Percentiles rank a stretch among this genome's conserved stretches.
Conservation (phyloP, 208 protist species). For the Naegleria fowleri region DNA sequence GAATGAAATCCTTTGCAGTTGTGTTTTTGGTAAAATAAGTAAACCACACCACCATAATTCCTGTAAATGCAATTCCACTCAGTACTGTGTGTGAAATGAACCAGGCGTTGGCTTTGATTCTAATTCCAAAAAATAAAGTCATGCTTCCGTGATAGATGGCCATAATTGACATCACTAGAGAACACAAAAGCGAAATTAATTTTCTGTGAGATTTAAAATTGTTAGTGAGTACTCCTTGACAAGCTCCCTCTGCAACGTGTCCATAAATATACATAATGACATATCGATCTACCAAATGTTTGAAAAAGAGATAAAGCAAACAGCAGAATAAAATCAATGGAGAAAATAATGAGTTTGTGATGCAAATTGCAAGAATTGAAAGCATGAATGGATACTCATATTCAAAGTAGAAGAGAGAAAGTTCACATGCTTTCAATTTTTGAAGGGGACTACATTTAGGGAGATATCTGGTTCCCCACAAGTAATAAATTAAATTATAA, state of each 20-base stretch:
- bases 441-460: background rate
- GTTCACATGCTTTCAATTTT: slow-evolving; percentile 13
- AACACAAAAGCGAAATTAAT: background rate
- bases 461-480: background rate
- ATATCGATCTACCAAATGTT: slow-evolving; percentile 31
- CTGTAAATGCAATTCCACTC: background rate
- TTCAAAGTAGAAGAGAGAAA: slow-evolving; percentile 7
- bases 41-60: background rate
- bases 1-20: background rate
- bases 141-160: background rate
- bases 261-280: slow-evolving; percentile 33
- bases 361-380: background rate
- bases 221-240: background rate
- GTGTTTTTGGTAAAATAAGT: background rate
- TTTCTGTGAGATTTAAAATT: slow-evolving; percentile 15
- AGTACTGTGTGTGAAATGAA: background rate
- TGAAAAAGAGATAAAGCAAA: slow-evolving; percentile 11
- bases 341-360: background rate
- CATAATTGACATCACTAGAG: background rate
- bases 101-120: background rate
- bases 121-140: background rate
- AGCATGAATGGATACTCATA: slow-evolving; percentile 27
- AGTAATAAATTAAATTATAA: slow-evolving; percentile 3
- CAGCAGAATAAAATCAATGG: slow-evolving; percentile 23
- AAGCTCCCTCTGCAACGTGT: background rate